These are phyloP conservation scores for Trichosporon inkin DNA, from an alignment of 1,284 basidiomycete genomes.

Conservation along the genomic window DNA sequence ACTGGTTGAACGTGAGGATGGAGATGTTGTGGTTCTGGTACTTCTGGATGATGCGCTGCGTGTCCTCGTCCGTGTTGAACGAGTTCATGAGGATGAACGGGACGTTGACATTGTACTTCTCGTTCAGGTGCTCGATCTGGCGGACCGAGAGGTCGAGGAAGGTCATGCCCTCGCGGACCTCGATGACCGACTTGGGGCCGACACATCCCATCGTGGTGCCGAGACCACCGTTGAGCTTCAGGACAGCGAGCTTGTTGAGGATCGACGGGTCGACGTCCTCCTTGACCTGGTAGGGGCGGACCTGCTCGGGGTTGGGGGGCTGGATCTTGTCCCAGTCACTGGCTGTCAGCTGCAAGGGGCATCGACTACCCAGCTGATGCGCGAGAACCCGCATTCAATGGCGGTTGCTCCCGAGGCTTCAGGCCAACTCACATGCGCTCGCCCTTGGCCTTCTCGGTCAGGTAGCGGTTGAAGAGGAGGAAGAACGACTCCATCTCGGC, in stretches of 20 bases:
- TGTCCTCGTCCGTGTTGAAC: constrained; percentile 98
- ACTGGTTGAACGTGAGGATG: constrained; percentile 91
- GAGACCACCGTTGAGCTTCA: constrained; percentile 99
- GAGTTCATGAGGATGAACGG: constrained; percentile 99
- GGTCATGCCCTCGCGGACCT: constrained; percentile 97
- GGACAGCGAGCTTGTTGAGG: constrained; percentile 91
- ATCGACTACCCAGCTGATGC: neutral
- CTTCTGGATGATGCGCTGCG: constrained; percentile 97
- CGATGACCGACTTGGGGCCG: constrained; percentile 72
- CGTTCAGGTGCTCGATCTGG: constrained; percentile 82
- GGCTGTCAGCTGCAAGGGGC: constrained; percentile 3
- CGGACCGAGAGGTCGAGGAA: constrained; percentile 96
- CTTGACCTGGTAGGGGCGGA: constrained; percentile 80
- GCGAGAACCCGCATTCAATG: too few relatives aligned
- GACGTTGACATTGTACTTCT: constrained; percentile 66
- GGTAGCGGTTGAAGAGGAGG: constrained; percentile 97
- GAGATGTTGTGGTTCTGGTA: constrained; percentile 95
- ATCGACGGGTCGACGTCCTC: constrained; percentile 62
- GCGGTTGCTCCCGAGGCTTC: neutral
- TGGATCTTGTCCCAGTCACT: constrained; percentile 98
- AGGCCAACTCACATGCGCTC: constrained; percentile 74
- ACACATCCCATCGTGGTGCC: constrained; percentile 59
- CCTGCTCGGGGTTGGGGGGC: constrained; percentile 87
- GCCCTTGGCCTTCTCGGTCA: constrained; percentile 89
- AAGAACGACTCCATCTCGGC: constrained; percentile 99